Evolutionary conservation across 768 basidiomycete species (phyloP).

Genomic region (Phylloporus sp.): DNA sequence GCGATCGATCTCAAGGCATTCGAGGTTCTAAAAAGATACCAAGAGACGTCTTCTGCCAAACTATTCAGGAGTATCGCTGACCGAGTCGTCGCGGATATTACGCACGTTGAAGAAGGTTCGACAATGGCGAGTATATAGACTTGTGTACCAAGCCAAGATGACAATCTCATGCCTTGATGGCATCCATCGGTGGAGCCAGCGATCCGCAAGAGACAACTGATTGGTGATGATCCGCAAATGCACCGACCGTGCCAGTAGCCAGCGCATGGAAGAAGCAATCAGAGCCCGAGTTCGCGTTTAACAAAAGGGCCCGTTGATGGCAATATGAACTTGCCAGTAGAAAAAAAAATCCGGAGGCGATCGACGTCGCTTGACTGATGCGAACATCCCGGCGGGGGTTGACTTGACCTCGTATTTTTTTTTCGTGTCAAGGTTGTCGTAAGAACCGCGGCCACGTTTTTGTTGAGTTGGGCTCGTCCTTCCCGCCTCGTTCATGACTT

Average conservation of each 20-base stretch:
- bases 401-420: neutral
- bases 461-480: slow-evolving; percentile 20
- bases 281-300: neutral
- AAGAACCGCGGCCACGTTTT: slow-evolving; percentile 28
- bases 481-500: slow-evolving; percentile 23
- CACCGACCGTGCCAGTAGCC: neutral
- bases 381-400: neutral
- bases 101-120: slow-evolving; percentile 9
- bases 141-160: neutral
- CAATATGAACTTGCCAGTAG: neutral
- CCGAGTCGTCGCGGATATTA: slow-evolving; percentile 34
- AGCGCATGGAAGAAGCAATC: neutral
- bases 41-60: slow-evolving; percentile 60
- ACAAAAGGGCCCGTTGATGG: slow-evolving; percentile 1
- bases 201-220: neutral
- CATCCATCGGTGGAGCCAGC: neutral
- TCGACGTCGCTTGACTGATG: neutral
- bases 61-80: slow-evolving; percentile 60
- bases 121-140: neutral
- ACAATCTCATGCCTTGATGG: neutral
- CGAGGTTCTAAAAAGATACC: slow-evolving; percentile 56
- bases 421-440: slow-evolving; percentile 21
- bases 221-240: slow-evolving; percentile 13
- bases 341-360: too few relatives aligned
- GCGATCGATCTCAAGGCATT: slow-evolving; percentile 34